These are phyloP conservation scores for Aureobasidium sp. DNA, from an alignment of 2,329 filamentous ascomycete species.

Conservation along the genomic window DNA sequence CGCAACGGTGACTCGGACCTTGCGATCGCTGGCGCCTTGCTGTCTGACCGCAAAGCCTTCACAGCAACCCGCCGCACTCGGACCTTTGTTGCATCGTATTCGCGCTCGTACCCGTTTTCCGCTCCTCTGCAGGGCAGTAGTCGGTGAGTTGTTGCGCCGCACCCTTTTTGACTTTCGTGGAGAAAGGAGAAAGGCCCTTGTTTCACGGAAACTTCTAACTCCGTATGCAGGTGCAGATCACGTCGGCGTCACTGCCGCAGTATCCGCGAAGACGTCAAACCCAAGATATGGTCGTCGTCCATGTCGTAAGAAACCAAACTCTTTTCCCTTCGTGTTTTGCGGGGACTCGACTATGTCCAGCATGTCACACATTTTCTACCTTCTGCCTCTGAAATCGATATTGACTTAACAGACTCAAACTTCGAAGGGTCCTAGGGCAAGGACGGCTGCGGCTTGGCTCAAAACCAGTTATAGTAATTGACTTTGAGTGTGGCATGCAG, in stretches of 20 bases:
- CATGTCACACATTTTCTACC: neutral
- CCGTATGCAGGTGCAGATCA: constrained; percentile 7
- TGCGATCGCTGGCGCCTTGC: neutral
- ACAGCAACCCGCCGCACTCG: constrained; percentile 4
- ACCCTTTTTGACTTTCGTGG: neutral
- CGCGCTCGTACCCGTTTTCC: neutral
- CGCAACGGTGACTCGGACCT: constrained; percentile 4
- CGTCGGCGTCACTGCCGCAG: constrained; percentile 8
- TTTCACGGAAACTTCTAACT: neutral
- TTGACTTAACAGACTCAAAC: neutral
- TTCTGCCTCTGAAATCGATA: neutral
- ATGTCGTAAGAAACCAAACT: neutral
- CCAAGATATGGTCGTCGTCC: neutral
- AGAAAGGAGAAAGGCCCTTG: neutral
- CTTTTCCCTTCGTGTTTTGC: neutral
- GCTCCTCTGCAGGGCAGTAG: neutral
- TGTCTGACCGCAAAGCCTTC: neutral
- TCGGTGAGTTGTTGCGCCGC: constrained; percentile 3
- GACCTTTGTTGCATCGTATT: neutral
- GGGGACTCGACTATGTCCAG: neutral
- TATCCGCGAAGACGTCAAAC: neutral
- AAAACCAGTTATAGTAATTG: neutral
- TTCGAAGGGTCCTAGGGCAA: neutral
- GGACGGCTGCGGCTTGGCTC: constrained; percentile 2
- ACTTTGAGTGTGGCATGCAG: neutral